phyloP scores from a whole-genome alignment of 441 rosid species.

The Gossypium aridum region DNA sequence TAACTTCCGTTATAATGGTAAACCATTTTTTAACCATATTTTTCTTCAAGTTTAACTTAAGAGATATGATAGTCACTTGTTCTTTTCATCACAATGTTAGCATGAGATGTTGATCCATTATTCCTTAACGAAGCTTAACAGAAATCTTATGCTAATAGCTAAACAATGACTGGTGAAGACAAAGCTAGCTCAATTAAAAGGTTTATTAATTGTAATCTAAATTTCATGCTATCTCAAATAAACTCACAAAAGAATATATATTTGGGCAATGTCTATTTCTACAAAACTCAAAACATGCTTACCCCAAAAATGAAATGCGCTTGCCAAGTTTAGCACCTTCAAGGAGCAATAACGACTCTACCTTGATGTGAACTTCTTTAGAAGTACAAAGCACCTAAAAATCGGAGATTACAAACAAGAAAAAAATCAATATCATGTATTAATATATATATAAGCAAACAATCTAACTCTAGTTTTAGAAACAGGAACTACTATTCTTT shows the following conservation, averaged over 20 bases:
- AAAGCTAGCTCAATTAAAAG: background rate
- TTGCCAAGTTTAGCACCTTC: slow-evolving; percentile 75
- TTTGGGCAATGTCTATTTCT: background rate
- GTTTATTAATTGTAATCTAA: background rate
- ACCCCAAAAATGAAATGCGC: slow-evolving; percentile 69
- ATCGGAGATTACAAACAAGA: slow-evolving; percentile 7
- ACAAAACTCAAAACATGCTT: slow-evolving; percentile 14
- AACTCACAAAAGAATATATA: background rate
- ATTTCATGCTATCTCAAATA: background rate
- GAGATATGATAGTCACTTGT: too few species aligned
- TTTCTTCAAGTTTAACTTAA: too few species aligned
- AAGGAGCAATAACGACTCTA: slow-evolving; percentile 84
- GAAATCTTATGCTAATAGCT: background rate
- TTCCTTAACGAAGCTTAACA: background rate
- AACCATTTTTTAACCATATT: too few species aligned
- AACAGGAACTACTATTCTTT: background rate
- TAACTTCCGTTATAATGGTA: too few species aligned
- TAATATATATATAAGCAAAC: background rate
- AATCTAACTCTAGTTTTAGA: background rate
- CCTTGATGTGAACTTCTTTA: slow-evolving; percentile 64
- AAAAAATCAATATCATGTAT: slow-evolving; percentile 7
- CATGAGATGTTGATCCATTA: too few species aligned
- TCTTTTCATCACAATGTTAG: too few species aligned
- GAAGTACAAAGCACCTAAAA: slow-evolving; percentile 84
- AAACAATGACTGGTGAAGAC: background rate